Base-by-base conservation (phyloP, 495 filamentous ascomycete genomes). In the Aspergillus kassunensis region DNA sequence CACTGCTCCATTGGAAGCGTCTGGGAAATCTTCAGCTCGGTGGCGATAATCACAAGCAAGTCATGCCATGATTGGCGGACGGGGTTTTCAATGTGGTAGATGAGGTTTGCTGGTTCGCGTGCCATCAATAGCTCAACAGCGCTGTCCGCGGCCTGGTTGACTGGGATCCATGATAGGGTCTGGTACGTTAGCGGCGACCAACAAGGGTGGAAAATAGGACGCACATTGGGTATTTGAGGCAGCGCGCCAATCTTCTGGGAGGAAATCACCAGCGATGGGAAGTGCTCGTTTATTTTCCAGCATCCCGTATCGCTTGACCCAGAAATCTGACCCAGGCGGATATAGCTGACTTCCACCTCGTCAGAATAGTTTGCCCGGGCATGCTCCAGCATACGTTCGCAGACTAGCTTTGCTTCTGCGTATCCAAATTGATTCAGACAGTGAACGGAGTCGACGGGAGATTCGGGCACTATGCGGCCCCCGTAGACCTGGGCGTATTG, bases 241-340 rank as follows among this genome's bases (percentile, higher is more conserved):
- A 76, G 49, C 0, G 58, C 62, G 0, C 54, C 53, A 0, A 80
- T 55, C 0, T 58, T 68, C 54, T 78, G 69, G 0, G 72, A 63
- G 0, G 70, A 76, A 48, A 74, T 77, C 12, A 56, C 21, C 3
- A 56, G 6, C 12, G 39, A 16, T 1, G 61, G 37, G 10, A 82
- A 59, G 55, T 81, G 74, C 54, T 82, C 80, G 16, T 66, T 49
- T 0, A 63, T 61, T 45, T 82, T 84, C 80, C 79, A 84, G 45
- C 70, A 75, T 0, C 80, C 80, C 37, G 57, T 79, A 0, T 30
- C 70, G 6, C 18, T 44, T 0, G 73, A 78, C 0, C 80, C 80
- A 0, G 77, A 64, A 12, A 80, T 70, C 61, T 82, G 78, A 0
- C 76, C 80, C 0, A 68, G 55, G 0, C 78, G 65, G 0, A 74